Percentiles rank a stretch among this genome's conserved stretches.
Evolutionary conservation across 441 rosid genomes (phyloP).

Genomic region (Melastoma candidum): DNA sequence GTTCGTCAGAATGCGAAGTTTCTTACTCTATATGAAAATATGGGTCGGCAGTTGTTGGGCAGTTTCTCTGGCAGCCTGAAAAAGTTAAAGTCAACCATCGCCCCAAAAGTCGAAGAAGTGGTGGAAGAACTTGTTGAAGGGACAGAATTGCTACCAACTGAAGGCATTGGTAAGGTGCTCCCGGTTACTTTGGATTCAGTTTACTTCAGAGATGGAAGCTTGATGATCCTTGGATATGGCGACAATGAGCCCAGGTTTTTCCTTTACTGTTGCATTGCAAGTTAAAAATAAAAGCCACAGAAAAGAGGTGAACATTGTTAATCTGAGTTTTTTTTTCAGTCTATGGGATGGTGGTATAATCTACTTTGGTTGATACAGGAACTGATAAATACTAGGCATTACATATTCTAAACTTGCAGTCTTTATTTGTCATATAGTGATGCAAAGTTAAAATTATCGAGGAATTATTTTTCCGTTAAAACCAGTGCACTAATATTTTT

Average conservation of each 20-base stretch:
- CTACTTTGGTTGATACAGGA: no score
- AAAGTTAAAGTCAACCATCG: conserved; percentile 33
- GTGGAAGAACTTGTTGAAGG: conserved; percentile 58
- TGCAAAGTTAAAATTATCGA: no score
- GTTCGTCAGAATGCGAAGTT: conserved; percentile 26
- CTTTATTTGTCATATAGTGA: no score
- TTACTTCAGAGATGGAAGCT: conserved; percentile 80
- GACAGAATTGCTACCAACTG: conserved; percentile 43
- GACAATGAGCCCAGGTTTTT: conserved; percentile 84
- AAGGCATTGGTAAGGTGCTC: conserved; percentile 56
- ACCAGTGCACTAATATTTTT: no score
- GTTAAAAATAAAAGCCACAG: no score
- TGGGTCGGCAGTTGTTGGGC: conserved; percentile 27
- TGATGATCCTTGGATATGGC: conserved; percentile 84
- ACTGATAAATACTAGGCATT: no score
- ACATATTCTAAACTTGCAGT: no score
- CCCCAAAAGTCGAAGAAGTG: conserved; percentile 49
- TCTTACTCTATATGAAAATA: conserved; percentile 28
- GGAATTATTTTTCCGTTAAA: no score
- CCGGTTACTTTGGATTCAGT: conserved; percentile 92
- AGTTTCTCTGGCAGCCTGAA: conserved; percentile 32
- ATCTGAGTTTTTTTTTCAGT: no score
- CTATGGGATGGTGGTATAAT: no score
- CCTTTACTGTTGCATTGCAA: background rate
- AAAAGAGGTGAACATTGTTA: background rate